Evolutionary conservation across 2,329 filamentous ascomycete genomes (phyloP).

Genomic region (Botrytis aclada): DNA sequence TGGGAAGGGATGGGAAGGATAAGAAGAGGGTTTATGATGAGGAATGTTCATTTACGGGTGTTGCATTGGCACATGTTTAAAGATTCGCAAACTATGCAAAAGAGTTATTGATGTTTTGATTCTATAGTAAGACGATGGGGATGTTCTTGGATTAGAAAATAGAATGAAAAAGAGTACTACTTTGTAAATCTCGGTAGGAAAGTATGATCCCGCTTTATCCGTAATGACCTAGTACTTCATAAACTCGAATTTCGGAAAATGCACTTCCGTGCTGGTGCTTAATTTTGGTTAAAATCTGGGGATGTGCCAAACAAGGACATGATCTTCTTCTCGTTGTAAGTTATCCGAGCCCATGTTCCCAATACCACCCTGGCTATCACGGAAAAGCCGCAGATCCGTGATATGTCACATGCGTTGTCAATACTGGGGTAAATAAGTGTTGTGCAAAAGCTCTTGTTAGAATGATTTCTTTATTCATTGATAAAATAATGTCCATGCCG

Average conservation of each 20-base stretch:
- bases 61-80: background rate
- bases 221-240: background rate
- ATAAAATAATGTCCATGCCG: background rate
- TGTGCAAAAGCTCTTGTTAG: background rate
- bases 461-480: background rate
- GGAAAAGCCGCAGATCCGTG: too few relatives aligned
- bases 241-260: background rate
- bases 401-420: background rate
- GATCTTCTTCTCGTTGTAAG: background rate
- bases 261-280: background rate
- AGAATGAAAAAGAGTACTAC: background rate
- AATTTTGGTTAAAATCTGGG: background rate
- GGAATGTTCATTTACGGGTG: slow-evolving; percentile 18
- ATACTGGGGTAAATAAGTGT: too few relatives aligned
- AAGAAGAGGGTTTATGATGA: slow-evolving; percentile 25
- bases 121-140: background rate
- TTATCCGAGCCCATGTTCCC: too few relatives aligned
- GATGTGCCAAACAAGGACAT: background rate
- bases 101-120: background rate
- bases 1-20: slow-evolving; percentile 36
- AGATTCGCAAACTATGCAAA: too few relatives aligned
- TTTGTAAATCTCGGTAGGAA: background rate
- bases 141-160: background rate
- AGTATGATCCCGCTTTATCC: background rate
- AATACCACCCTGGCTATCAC: background rate